Percentiles rank a stretch among this genome's conserved stretches.
Evolutionary conservation across 2,329 filamentous ascomycete species (phyloP).

Genomic region (Cadophora malorum): DNA sequence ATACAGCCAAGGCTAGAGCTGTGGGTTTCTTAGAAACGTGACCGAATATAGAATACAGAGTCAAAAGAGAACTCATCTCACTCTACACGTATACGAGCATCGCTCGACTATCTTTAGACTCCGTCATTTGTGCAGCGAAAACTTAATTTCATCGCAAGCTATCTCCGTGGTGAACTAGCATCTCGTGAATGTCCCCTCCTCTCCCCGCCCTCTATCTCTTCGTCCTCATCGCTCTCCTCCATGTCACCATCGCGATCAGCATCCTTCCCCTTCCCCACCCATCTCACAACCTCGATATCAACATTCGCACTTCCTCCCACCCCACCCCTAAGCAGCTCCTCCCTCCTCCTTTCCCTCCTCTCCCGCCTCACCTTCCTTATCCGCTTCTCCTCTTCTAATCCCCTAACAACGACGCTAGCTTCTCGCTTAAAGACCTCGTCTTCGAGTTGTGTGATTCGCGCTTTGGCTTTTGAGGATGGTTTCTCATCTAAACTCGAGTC

Average conservation of each 20-base stretch:
- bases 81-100: not conserved
- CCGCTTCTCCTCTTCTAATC: not conserved
- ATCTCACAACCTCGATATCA: constrained; percentile 11
- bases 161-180: not conserved
- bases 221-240: not conserved
- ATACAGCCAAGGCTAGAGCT: too few species aligned
- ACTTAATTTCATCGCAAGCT: not conserved
- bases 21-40: not conserved
- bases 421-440: constrained; percentile 5
- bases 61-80: constrained; percentile 1
- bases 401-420: not conserved
- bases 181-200: not conserved
- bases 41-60: not conserved
- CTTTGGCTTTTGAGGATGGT: not conserved
- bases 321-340: constrained; percentile 12
- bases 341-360: constrained; percentile 12
- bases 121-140: not conserved
- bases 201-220: not conserved
- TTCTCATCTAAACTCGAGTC: not conserved
- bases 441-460: not conserved
- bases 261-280: not conserved
- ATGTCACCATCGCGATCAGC: not conserved
- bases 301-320: constrained; percentile 6
- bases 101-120: not conserved
- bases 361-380: constrained; percentile 7